Base-by-base conservation (phyloP, 371 early-diverging fungal species). In the Mortierella sp. region DNA sequence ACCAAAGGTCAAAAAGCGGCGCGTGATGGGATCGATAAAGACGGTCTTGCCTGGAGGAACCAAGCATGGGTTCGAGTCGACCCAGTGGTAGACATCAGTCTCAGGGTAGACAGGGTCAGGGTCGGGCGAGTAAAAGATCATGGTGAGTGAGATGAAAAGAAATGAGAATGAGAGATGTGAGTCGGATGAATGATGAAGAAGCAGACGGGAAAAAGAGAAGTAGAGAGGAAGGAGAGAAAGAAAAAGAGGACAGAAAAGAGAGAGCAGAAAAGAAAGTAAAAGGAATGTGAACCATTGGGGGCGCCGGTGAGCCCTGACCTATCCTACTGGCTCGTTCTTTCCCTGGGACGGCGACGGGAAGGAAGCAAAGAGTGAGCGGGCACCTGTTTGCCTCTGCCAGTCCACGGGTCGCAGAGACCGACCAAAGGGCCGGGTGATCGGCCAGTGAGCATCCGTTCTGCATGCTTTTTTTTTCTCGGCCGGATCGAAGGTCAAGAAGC, bases 31-130 rank as follows among this genome's bases (percentile, higher is more conserved):
- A 66, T 94, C 91, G 53, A 93, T 84, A 19, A 88, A 83, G 43
- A 90, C 58, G 11, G 66, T 74, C 66, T 83, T 85, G 51, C 84
- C 72, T 23, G 80, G 81, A 7, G 52, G 63, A 16, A 85, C 80
- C 61, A 76, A 81, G 57, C 59, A 73, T 2, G 82, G 80, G 47
- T 74, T 75, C 19, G 68, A 72, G 57, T 92, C 90, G 30, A 93
- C 60, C 66, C 87, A 93, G 25, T 92, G 84, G 62, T 87, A 90
- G 55, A 93, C 74, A 71, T 94, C 94, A 44, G 84, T 61, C 28
- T 83, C 68, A 9, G 95, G 94, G 50, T 93, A 84, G 25, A 84
- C 68, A 23, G 89, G 61, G 14, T 85, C 72, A 7, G 88, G 84
- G 44, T 72, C 72, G 11, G 80, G 70, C 19, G 90, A 88, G 46